Base-by-base conservation (phyloP, 1,139 yeast genomes). In the Pneumocystis sp. region DNA sequence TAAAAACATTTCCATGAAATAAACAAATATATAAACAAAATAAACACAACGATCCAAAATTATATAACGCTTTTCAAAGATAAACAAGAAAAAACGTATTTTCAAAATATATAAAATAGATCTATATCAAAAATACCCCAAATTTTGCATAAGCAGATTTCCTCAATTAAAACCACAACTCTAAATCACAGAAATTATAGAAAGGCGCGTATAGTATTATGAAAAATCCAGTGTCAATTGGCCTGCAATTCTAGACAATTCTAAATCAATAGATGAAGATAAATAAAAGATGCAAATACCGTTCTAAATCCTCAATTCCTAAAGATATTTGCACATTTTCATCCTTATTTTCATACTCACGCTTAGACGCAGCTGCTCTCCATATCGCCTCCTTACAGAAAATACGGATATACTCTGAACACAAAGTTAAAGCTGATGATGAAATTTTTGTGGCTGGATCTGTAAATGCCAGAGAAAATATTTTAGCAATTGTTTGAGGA, bases 401-500 rank as follows among this genome's bases (percentile, higher is more conserved):
- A 39, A 59, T 59, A 39, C 61, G 61, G 10, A 59, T 39, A 42
- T 59, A 59, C 17, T 59, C 61, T 39, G 61, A 39, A 59, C 61
- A 39, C 12, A 39, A 59, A 21, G 31, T 42, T 12, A 59, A 31
- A 5, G 61, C 61, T 10, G 45, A 25, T 12, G 44, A 21, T 2
- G 61, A 59, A 15, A 59, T 59, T 25, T 59, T 59, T 6, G 61
- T 59, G 2, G 44, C 31, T 21, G 61, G 61, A 31, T 59, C 45
- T 29, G 61, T 31, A 42, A 39, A 59, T 3, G 44, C 45, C 19
- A 59, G 4, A n/a, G 44, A 42, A 42, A 59, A 59, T 12, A 59
- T 59, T 21, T 42, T 39, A 21, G 61, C 61, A 42, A 59, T 39
- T 39, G 31, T 42, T 15, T 39, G 45, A 15, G 45, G 61, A 42